Conservation (phyloP, 257 asterid species). For the Capsicum rhomboideum region DNA sequence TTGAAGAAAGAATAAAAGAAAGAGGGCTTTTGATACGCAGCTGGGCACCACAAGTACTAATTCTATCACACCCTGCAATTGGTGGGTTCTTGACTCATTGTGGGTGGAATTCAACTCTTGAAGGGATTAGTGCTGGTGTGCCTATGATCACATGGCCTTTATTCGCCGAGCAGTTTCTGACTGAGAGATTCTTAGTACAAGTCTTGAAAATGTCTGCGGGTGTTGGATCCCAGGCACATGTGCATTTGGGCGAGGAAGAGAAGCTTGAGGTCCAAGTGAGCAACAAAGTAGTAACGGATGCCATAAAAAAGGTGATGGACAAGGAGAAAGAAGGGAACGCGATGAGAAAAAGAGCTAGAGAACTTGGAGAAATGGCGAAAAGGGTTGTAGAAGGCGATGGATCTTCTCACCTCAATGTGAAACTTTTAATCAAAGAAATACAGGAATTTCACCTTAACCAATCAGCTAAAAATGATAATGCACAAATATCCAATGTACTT, state of each 20-base stretch:
- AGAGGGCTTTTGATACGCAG: neutral
- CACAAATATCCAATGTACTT: neutral
- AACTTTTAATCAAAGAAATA: neutral
- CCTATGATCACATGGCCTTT: conserved; percentile 1
- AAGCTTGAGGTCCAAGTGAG: neutral
- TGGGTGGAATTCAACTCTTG: neutral
- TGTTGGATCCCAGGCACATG: neutral
- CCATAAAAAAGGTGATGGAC: neutral
- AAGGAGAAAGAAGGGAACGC: neutral
- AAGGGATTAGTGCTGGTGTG: neutral
- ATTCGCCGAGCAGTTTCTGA: neutral
- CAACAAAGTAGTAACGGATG: neutral
- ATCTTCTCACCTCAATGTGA: neutral
- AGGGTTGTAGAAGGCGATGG: neutral
- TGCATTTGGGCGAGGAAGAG: neutral
- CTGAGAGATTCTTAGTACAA: neutral
- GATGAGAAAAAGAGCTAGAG: neutral
- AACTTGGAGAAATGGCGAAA: neutral
- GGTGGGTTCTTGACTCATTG: conserved; percentile 4
- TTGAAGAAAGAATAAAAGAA: neutral
- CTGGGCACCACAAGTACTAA: neutral
- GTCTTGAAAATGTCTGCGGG: neutral
- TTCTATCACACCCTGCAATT: neutral
- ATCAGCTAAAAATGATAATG: neutral
- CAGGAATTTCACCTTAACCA: neutral